Evolutionary conservation across 768 basidiomycete genomes (phyloP), one percentile per base, ranked within the genome.

Genomic region (Xerocomellus chrysenteron): DNA sequence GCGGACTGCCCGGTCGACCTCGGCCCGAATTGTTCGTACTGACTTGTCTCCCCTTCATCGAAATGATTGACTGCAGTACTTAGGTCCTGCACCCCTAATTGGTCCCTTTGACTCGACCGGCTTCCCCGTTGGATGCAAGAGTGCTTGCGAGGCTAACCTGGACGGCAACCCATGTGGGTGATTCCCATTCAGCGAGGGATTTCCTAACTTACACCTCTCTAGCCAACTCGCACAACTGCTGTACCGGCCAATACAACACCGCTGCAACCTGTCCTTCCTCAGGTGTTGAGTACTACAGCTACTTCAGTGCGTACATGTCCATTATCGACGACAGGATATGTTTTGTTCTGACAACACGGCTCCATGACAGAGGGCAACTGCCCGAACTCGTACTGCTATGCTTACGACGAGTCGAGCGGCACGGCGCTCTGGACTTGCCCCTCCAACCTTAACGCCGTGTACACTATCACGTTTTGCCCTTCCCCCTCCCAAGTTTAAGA

Each of bases 161-260:
- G 72, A 72, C 54, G 70, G 70, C 14, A 21, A 74, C 36, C 65
- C 72, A 26, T 6, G 76, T 75, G 50, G 24, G 70, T 56, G 4
- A 36, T 47, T 16, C 28, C 32, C 8, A 16, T 8, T 36, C 14
- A 6, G 24, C 10, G 2, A 43, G 12, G 12, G 10, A 33, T 17
- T n/a, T 40, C 26, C 52, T 59, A 12, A 61, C 21, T 21, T 21
- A 42, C 42, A 24, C 40, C 48, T 32, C 28, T 40, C 7, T 47
- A 82, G 83, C 60, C 35, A 79, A 88, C 71, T 85, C 84, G 24
- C 69, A 77, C 5, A 85, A 87, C 64, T 88, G 87, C 69, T 89
- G 87, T 74, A 79, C 79, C 16, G 87, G 87, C 11, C 68, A 66
- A 41, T 74, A 79, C 69, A 71, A 68, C 67, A 84, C 81, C 5